Percentiles rank a stretch among this genome's conserved stretches.
Evolutionary conservation across 2,329 filamentous ascomycete species (phyloP).

Genomic region (Diaporthe citri): DNA sequence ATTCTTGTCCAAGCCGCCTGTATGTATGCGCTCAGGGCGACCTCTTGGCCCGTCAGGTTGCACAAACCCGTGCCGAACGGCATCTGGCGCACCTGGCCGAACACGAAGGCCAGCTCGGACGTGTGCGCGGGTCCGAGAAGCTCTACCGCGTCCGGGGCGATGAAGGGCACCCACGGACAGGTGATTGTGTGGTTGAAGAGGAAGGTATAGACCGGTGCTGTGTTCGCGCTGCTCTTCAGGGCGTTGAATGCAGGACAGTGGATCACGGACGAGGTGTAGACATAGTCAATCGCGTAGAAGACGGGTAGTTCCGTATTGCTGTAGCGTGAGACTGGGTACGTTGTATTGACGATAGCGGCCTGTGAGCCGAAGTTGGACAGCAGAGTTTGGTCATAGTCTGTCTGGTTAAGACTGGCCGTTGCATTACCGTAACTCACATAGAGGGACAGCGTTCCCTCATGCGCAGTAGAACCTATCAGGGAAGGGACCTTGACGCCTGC

Average conservation of each 20-base stretch:
- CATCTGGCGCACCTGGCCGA: constrained; percentile 43
- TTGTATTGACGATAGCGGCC: not conserved
- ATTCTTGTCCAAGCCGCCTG: constrained; percentile 16
- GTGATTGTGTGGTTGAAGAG: constrained; percentile 2
- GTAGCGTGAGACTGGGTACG: not conserved
- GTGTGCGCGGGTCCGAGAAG: constrained; percentile 46
- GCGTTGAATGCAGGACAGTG: not conserved
- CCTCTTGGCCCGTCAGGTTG: not conserved
- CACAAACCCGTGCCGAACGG: constrained; percentile 33
- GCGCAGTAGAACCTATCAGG: constrained; percentile 45
- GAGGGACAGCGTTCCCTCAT: constrained; percentile 46
- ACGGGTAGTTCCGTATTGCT: not conserved
- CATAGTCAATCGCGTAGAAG: constrained; percentile 2
- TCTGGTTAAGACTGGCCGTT: constrained; percentile 38
- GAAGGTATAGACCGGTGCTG: not conserved
- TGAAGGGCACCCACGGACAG: constrained; percentile 1
- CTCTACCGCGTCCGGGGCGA: constrained; percentile 18
- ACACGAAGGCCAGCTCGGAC: constrained; percentile 48
- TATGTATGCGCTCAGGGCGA: constrained; percentile 1
- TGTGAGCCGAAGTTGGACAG: not conserved
- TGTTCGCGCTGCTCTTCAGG: constrained; percentile 1
- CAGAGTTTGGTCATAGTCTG: constrained; percentile 46
- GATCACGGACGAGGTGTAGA: not conserved
- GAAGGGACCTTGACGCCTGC: constrained; percentile 46
- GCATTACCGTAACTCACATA: constrained; percentile 40